A percentile compares a stretch with the other conserved stretches of the same genome.
Conservation (phyloP, 2,329 filamentous ascomycete species). For the Aureobasidium sp. region DNA sequence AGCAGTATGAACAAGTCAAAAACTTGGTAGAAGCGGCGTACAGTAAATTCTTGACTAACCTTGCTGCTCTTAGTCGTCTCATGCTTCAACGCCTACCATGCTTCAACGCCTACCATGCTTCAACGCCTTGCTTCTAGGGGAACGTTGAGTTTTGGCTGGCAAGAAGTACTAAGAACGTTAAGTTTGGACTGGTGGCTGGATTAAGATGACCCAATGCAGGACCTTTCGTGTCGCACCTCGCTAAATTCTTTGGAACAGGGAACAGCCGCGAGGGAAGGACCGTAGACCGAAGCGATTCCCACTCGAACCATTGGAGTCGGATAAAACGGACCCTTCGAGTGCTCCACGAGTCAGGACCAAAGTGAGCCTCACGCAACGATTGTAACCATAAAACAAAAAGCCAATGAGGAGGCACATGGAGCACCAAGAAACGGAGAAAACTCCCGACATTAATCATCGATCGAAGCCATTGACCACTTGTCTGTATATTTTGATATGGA, state of each 20-base stretch:
- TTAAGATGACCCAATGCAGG: background rate
- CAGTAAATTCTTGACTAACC: no score
- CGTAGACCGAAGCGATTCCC: background rate
- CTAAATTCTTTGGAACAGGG: background rate
- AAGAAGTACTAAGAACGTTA: no score
- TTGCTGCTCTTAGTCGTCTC: no score
- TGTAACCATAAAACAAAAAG: no score
- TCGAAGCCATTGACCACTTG: background rate
- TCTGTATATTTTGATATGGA: background rate
- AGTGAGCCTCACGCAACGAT: background rate
- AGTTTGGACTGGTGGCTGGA: background rate
- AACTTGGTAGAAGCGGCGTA: no score
- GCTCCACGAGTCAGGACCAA: background rate
- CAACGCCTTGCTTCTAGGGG: background rate
- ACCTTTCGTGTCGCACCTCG: background rate
- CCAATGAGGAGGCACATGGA: background rate
- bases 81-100: no score
- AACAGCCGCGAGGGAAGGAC: background rate
- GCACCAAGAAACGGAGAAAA: background rate
- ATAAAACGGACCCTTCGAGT: background rate
- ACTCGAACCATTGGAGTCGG: background rate
- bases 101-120: no score
- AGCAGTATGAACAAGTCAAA: no score
- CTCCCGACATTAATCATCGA: background rate
- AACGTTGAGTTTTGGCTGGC: background rate